Conservation (phyloP, 2,329 filamentous ascomycete genomes). For the Diaporthe vaccinii region DNA sequence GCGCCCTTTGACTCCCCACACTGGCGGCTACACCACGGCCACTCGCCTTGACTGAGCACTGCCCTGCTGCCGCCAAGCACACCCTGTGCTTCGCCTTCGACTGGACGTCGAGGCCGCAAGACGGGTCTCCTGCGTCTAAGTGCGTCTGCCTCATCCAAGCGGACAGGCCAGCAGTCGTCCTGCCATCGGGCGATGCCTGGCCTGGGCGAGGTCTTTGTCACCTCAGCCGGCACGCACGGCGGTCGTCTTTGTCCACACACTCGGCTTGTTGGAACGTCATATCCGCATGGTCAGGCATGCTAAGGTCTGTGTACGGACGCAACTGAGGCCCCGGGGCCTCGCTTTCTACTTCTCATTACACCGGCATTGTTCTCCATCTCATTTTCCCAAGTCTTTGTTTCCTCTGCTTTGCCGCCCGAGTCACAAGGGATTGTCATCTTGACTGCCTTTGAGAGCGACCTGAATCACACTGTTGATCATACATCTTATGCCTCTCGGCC, state of each 20-base stretch:
- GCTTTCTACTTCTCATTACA: constrained; percentile 23
- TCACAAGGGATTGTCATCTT: constrained; percentile 30
- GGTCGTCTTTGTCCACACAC: constrained; percentile 31
- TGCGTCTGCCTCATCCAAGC: constrained; percentile 28
- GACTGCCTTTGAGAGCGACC: constrained; percentile 27
- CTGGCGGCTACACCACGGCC: constrained; percentile 38
- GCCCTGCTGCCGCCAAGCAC: constrained; percentile 37
- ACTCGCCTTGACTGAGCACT: constrained; percentile 39
- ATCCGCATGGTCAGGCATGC: constrained; percentile 17
- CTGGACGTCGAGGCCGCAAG: constrained; percentile 25
- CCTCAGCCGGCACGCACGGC: constrained; percentile 24
- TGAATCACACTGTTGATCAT: constrained; percentile 34
- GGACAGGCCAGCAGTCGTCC: constrained; percentile 26
- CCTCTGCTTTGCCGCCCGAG: constrained; percentile 22
- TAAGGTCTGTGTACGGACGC: not conserved
- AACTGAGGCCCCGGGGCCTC: not conserved
- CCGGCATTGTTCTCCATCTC: constrained; percentile 24
- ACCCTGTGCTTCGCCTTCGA: constrained; percentile 13
- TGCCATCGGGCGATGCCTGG: constrained; percentile 23
- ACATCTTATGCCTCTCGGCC: constrained; percentile 26
- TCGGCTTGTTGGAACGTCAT: constrained; percentile 32
- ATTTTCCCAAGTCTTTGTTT: constrained; percentile 29
- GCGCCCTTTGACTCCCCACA: constrained; percentile 12
- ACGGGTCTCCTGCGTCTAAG: constrained; percentile 31
- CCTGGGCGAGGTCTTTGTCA: constrained; percentile 31